Conservation (phyloP, 225 moss, liverwort and hornwort species). For the Physcomitrium patens region DNA sequence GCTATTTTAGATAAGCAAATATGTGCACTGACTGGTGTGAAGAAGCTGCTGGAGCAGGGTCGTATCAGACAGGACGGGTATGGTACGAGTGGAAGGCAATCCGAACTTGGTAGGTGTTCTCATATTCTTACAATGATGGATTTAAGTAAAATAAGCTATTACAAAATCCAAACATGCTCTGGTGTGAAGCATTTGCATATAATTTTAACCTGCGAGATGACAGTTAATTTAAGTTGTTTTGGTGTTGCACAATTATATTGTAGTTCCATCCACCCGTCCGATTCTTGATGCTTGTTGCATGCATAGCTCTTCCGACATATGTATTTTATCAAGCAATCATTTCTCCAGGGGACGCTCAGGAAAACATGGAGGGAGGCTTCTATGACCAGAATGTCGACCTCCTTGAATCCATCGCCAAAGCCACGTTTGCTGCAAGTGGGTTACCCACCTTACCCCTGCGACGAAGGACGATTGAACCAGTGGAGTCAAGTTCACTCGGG, state of each 20-base stretch:
- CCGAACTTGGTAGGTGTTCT: constrained; percentile 29
- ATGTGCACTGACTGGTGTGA: constrained; percentile 50
- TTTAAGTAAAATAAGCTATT: too few relatives aligned
- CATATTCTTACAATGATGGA: background rate
- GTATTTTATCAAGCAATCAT: background rate
- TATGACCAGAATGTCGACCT: constrained; percentile 35
- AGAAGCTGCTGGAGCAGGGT: constrained; percentile 48
- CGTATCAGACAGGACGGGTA: constrained; percentile 26
- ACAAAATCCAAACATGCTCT: too few relatives aligned
- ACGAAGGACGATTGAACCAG: constrained; percentile 25
- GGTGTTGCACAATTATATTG: background rate
- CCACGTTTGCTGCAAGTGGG: constrained; percentile 35
- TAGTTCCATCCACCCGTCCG: background rate
- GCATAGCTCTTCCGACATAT: background rate
- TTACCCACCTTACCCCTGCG: constrained; percentile 35
- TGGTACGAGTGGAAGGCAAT: constrained; percentile 17
- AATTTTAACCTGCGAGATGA: too few relatives aligned
- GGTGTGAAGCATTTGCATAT: too few relatives aligned
- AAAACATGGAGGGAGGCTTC: constrained; percentile 36
- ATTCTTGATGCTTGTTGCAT: background rate
- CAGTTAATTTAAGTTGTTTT: background rate
- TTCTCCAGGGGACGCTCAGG: constrained; percentile 28
- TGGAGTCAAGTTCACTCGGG: constrained; percentile 23
- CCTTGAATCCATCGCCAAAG: constrained; percentile 43
- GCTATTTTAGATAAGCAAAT: constrained; percentile 60